Conservation (phyloP, 352 stramenopile genomes). For the Pythium scleroteichum region DNA sequence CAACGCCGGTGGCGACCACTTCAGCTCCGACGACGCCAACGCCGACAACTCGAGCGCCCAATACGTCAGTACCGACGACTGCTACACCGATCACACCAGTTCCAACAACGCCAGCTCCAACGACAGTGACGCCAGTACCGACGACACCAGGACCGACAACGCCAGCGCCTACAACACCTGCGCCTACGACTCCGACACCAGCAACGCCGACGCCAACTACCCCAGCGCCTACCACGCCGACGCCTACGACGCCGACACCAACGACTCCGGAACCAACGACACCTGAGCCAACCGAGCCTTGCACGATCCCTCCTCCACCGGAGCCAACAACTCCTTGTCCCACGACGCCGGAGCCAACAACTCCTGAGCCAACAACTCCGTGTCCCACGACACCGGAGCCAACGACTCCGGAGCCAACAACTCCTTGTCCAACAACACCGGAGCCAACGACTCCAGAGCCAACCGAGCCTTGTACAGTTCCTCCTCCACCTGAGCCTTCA, state of each 20-base stretch:
- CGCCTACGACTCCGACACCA: neutral
- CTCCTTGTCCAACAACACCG: too few relatives aligned
- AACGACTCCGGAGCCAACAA: neutral
- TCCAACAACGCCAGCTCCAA: constrained; percentile 5
- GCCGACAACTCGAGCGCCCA: constrained; percentile 3
- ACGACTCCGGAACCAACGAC: constrained; percentile 1
- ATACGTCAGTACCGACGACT: neutral
- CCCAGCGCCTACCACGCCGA: neutral
- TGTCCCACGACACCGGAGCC: neutral
- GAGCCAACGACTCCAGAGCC: too few relatives aligned
- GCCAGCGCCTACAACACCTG: neutral
- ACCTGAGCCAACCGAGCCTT: constrained; percentile 2
- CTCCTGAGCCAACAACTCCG: neutral
- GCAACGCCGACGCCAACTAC: constrained; percentile 6
- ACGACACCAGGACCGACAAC: constrained; percentile 1
- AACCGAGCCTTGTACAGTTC: too few relatives aligned
- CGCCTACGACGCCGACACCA: neutral
- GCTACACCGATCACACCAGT: constrained; percentile 3
- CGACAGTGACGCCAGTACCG: neutral
- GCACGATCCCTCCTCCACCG: neutral
- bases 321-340: neutral
- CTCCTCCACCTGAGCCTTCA: too few relatives aligned
- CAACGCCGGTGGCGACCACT: neutral
- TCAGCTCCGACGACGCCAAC: neutral
- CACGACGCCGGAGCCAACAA: neutral